Conservation (phyloP, 2,329 filamentous ascomycete species). For the Colletotrichum aenigma region DNA sequence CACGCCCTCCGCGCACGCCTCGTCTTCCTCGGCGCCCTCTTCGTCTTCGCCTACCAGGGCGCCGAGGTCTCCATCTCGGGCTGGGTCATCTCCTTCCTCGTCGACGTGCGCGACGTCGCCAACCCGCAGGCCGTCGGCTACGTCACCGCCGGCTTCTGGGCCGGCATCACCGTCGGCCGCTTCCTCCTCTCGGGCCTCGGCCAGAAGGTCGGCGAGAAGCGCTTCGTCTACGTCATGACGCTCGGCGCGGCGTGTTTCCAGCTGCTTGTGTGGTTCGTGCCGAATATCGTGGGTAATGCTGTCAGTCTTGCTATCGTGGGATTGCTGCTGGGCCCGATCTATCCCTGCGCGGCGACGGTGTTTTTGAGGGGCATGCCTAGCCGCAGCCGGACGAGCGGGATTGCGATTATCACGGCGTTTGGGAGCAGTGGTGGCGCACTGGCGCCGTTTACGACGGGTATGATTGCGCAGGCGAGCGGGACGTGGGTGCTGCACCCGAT, state of each 20-base stretch:
- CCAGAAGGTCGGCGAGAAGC: slow-evolving; percentile 71
- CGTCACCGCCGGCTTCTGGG: slow-evolving; percentile 75
- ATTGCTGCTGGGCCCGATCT: slow-evolving; percentile 77
- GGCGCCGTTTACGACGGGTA: slow-evolving; percentile 68
- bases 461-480: slow-evolving; percentile 65
- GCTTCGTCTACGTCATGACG: slow-evolving; percentile 68
- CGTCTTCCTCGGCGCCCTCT: slow-evolving; percentile 76
- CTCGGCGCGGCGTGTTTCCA: slow-evolving; percentile 69
- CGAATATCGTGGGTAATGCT: slow-evolving; percentile 75
- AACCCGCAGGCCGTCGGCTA: slow-evolving; percentile 76
- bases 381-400: slow-evolving; percentile 65
- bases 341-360: slow-evolving; percentile 72
- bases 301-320: slow-evolving; percentile 75
- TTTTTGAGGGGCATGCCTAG: slow-evolving; percentile 66
- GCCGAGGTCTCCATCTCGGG: slow-evolving; percentile 86
- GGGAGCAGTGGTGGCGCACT: slow-evolving; percentile 72
- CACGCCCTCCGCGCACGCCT: slow-evolving; percentile 55
- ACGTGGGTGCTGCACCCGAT: slow-evolving; percentile 72
- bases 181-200: slow-evolving; percentile 74
- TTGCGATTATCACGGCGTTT: slow-evolving; percentile 74
- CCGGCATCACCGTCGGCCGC: slow-evolving; percentile 76
- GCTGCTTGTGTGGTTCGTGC: slow-evolving; percentile 79
- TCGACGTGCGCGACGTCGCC: slow-evolving; percentile 69
- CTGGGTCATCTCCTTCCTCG: slow-evolving; percentile 87
- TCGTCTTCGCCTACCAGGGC: slow-evolving; percentile 87